Evolutionary conservation across 2,329 filamentous ascomycete genomes (phyloP).

Genomic region (Epichloe coenophiala): DNA sequence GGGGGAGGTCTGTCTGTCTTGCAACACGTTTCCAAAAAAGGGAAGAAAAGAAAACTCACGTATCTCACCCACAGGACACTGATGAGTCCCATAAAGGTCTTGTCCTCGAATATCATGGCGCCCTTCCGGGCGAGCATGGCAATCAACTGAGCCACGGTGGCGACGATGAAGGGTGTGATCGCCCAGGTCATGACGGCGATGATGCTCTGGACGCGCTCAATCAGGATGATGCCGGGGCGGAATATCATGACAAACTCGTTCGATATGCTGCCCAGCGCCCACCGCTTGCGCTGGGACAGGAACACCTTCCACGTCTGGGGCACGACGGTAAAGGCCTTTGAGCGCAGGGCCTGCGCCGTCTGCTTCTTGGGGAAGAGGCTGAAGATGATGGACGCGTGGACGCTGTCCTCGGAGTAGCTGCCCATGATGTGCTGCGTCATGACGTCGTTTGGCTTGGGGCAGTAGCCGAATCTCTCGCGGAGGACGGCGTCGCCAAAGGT

Average conservation of each 20-base stretch:
- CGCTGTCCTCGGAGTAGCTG: slow-evolving; percentile 34
- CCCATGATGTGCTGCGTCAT: slow-evolving; percentile 36
- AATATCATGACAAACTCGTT: slow-evolving; percentile 37
- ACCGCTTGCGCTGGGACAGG: slow-evolving; percentile 33
- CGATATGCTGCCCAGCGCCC: slow-evolving; percentile 33
- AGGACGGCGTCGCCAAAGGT: slow-evolving; percentile 34
- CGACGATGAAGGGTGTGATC: slow-evolving; percentile 31
- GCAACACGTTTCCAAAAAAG: background rate
- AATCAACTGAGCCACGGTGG: slow-evolving; percentile 23
- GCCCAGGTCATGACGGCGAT: slow-evolving; percentile 33
- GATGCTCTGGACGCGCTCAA: slow-evolving; percentile 31
- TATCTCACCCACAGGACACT: slow-evolving; percentile 24
- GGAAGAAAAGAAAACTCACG: slow-evolving; percentile 17
- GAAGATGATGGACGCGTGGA: slow-evolving; percentile 35
- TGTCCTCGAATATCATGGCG: slow-evolving; percentile 19
- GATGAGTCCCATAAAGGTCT: slow-evolving; percentile 24
- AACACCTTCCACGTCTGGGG: slow-evolving; percentile 32
- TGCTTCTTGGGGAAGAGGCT: slow-evolving; percentile 29
- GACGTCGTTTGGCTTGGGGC: slow-evolving; percentile 32
- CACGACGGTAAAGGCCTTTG: slow-evolving; percentile 33
- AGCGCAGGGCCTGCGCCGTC: slow-evolving; percentile 32
- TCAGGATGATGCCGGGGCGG: slow-evolving; percentile 25
- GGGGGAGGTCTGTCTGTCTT: too few relatives aligned
- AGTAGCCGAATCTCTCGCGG: slow-evolving; percentile 32
- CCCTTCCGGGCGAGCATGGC: slow-evolving; percentile 21